phyloP scores from a whole-genome alignment of 2,329 filamentous ascomycete genomes.

The Lasiodiplodia theobromae region DNA sequence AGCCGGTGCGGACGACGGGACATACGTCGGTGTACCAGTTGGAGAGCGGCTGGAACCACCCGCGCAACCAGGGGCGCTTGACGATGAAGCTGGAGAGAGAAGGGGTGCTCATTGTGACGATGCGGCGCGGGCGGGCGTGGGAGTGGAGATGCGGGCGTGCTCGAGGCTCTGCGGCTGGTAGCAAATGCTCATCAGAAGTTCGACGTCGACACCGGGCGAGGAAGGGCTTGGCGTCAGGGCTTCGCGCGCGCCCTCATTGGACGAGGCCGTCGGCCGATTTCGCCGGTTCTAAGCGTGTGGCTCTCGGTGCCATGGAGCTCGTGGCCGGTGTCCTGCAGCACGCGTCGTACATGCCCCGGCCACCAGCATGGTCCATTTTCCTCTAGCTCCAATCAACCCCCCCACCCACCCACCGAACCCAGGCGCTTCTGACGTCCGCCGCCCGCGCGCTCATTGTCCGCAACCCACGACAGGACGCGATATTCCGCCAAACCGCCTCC shows the following conservation, averaged over 20 bases:
- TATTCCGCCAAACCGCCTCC: background rate
- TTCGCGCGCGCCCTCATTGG: conserved; percentile 14
- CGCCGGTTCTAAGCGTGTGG: background rate
- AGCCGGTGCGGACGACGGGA: background rate
- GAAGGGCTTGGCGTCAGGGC: conserved; percentile 18
- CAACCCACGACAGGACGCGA: conserved; percentile 13
- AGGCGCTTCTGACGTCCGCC: conserved; percentile 28
- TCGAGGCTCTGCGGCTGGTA: conserved; percentile 37
- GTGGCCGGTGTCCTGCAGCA: conserved; percentile 4
- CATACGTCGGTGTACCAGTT: conserved; percentile 79
- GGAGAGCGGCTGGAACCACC: conserved; percentile 79
- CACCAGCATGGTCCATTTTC: conserved; percentile 14
- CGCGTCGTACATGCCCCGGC: background rate
- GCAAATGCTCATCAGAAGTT: conserved; percentile 33
- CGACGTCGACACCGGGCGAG: conserved; percentile 4
- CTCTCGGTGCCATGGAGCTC: background rate
- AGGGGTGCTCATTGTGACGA: conserved; percentile 69
- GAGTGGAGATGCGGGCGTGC: conserved; percentile 30
- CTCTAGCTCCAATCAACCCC: background rate
- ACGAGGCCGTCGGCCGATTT: background rate
- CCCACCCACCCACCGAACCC: conserved; percentile 11
- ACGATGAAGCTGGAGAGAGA: conserved; percentile 78
- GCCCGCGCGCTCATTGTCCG: conserved; percentile 21
- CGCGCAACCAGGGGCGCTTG: conserved; percentile 85
- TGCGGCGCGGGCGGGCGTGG: conserved; percentile 34